Evolutionary conservation across 2,329 filamentous ascomycete genomes (phyloP).

Genomic region (Cladosporium sp.): DNA sequence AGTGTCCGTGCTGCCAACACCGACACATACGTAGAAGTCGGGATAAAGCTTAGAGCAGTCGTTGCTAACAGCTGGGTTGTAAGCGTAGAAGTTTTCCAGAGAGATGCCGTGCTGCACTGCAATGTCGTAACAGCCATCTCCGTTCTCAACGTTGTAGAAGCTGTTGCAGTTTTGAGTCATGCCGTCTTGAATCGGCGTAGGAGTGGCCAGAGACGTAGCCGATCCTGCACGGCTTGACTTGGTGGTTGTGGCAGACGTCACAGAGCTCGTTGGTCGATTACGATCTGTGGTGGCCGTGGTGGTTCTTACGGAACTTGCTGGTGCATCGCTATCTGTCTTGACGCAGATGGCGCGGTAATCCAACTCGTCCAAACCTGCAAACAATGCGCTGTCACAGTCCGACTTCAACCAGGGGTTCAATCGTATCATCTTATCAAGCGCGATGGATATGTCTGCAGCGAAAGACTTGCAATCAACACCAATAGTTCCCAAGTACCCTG

Average conservation of each 20-base stretch:
- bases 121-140: slow-evolving; percentile 11
- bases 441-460: not conserved
- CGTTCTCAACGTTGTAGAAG: slow-evolving; percentile 8
- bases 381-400: not conserved
- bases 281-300: not conserved
- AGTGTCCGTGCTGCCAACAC: not conserved
- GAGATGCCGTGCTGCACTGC: slow-evolving; percentile 1
- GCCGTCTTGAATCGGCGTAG: slow-evolving; percentile 2
- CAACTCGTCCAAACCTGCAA: not conserved
- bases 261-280: not conserved
- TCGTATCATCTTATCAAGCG: not conserved
- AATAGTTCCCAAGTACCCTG: not conserved
- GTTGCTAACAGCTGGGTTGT: slow-evolving; percentile 13
- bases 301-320: not conserved
- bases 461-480: not conserved
- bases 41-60: not conserved
- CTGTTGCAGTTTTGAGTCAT: slow-evolving; percentile 11
- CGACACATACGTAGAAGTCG: slow-evolving; percentile 11
- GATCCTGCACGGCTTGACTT: not conserved
- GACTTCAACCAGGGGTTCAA: not conserved
- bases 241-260: not conserved
- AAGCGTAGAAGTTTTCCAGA: slow-evolving; percentile 11
- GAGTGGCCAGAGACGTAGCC: slow-evolving; percentile 4
- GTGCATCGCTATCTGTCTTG: not conserved
- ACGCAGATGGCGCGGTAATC: not conserved